These are phyloP conservation scores for Tolypocladium sp. DNA, from an alignment of 2,329 filamentous ascomycete genomes.

Conservation along the genomic window DNA sequence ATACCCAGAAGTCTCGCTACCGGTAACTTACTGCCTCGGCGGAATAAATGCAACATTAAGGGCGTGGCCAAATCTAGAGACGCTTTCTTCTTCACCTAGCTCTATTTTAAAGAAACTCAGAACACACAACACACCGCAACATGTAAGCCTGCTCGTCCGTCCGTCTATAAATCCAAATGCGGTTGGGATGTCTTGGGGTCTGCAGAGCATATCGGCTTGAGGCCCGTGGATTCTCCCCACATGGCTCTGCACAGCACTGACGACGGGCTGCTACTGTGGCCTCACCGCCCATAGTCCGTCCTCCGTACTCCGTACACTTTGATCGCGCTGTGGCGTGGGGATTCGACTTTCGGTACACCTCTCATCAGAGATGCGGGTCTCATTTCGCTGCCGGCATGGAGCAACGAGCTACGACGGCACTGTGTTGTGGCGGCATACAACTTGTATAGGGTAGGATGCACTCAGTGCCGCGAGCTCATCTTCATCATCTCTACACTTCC, in stretches of 20 bases:
- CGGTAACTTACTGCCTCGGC: neutral
- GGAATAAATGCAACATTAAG: too few relatives aligned
- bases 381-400: neutral
- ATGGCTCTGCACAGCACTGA: neutral
- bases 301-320: too few relatives aligned
- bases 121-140: too few relatives aligned
- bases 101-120: too few relatives aligned
- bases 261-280: neutral
- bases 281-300: neutral
- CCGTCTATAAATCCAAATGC: neutral
- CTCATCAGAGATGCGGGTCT: neutral
- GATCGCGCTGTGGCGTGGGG: neutral
- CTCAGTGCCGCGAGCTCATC: neutral
- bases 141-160: too few relatives aligned
- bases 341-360: neutral
- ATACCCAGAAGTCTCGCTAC: neutral
- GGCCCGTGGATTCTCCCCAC: neutral
- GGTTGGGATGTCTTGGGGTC: neutral
- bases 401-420: neutral
- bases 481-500: neutral
- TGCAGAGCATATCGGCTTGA: neutral
- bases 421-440: neutral
- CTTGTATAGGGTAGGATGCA: neutral
- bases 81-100: too few relatives aligned
- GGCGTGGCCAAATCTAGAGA: too few relatives aligned